Evolutionary conservation across 441 rosid genomes (phyloP).

Genomic region (Biscutella laevigata): DNA sequence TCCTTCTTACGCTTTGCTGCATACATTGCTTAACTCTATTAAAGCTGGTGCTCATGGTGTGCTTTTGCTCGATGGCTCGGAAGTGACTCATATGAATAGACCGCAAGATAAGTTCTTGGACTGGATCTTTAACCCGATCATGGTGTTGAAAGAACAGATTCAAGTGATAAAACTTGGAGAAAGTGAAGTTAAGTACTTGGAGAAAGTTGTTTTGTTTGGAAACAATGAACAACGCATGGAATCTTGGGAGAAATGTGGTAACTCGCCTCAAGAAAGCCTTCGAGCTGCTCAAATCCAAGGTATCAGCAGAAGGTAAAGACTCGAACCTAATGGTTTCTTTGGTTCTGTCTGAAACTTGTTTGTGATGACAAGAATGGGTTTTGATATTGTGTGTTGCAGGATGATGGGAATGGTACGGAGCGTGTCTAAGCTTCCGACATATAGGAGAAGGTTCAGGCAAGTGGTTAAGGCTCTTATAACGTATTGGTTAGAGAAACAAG

Average conservation of each 20-base stretch:
- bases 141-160: constrained; percentile 72
- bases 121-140: constrained; percentile 67
- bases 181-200: constrained; percentile 51
- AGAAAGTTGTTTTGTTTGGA: constrained; percentile 48
- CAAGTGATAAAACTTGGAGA: constrained; percentile 46
- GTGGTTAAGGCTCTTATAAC: constrained; percentile 51
- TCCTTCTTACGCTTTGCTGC: constrained; percentile 55
- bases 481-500: constrained; percentile 37
- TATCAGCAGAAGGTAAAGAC: constrained; percentile 63
- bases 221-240: constrained; percentile 38
- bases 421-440: constrained; percentile 58
- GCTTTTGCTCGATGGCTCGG: constrained; percentile 49
- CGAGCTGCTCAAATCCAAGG: constrained; percentile 77
- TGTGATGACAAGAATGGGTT: too few relatives aligned
- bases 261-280: constrained; percentile 42
- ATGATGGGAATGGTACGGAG: constrained; percentile 65
- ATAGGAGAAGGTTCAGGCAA: constrained; percentile 53
- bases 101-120: constrained; percentile 67
- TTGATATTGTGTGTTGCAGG: constrained; percentile 26
- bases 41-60: constrained; percentile 51
- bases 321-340: too few relatives aligned
- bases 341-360: too few relatives aligned
- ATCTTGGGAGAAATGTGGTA: constrained; percentile 47
- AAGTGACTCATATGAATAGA: constrained; percentile 57
- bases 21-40: constrained; percentile 49